Conservation (phyloP, 2,329 filamentous ascomycete species). For the Aaosphaeria arxii region DNA sequence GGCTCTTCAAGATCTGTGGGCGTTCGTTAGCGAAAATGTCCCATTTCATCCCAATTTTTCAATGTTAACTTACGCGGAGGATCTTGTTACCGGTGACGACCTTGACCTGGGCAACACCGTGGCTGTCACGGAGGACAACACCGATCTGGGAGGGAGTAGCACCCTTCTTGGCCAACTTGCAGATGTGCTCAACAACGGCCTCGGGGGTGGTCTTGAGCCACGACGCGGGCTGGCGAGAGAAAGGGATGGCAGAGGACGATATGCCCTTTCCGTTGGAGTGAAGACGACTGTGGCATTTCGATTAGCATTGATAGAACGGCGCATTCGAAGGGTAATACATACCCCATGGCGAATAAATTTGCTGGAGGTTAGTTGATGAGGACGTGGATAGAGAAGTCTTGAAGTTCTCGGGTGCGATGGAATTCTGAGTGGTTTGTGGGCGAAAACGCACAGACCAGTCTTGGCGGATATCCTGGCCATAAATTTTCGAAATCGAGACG, state of each 20-base stretch:
- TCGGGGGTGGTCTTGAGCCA: conserved; percentile 99
- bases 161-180: conserved; percentile 98
- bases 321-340: too few species aligned
- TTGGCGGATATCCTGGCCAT: too few species aligned
- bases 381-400: too few species aligned
- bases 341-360: too few species aligned
- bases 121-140: conserved; percentile 96
- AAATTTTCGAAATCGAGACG: too few species aligned
- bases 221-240: conserved; percentile 86
- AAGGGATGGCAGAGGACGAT: conserved; percentile 90
- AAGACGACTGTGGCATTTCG: conserved; percentile 66
- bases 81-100: conserved; percentile 89
- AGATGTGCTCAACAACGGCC: conserved; percentile 98
- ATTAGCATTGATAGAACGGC: neutral
- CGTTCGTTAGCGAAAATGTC: neutral
- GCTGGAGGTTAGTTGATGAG: too few species aligned
- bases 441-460: neutral
- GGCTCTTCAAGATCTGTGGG: conserved; percentile 83
- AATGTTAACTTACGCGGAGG: conserved; percentile 56
- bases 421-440: neutral
- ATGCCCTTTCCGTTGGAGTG: conserved; percentile 99
- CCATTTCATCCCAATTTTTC: neutral
- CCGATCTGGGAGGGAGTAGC: conserved; percentile 97
- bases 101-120: conserved; percentile 98
- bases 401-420: too few species aligned